phyloP scores from a whole-genome alignment of 306 rosid species.

The Carpinus fangiana region DNA sequence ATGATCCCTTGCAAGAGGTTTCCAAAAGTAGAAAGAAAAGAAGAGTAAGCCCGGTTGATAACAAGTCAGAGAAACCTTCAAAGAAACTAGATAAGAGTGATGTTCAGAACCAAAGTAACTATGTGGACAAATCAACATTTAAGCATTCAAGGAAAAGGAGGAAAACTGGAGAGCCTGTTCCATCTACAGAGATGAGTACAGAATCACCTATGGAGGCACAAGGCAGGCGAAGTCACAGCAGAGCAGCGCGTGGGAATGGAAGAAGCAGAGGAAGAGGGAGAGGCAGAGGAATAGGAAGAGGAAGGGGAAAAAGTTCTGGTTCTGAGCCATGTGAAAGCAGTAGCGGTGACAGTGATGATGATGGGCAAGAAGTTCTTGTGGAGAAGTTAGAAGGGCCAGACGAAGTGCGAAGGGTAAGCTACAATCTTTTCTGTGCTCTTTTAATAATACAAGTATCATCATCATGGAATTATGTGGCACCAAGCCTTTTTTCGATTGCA shows the following conservation, averaged over 20 bases:
- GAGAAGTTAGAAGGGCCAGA: constrained; percentile 33
- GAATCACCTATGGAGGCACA: constrained; percentile 29
- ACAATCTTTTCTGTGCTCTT: constrained; percentile 7
- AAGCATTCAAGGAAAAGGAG: constrained; percentile 59
- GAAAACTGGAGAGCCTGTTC: constrained; percentile 34
- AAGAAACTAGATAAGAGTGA: constrained; percentile 36
- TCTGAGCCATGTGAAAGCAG: constrained; percentile 38
- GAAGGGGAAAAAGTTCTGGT: constrained; percentile 43
- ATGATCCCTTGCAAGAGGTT: constrained; percentile 39
- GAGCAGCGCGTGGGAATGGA: constrained; percentile 33
- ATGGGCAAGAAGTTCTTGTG: constrained; percentile 35
- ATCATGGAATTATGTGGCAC: neutral
- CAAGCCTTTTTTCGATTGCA: neutral
- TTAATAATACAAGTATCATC: constrained; percentile 9
- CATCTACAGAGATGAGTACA: constrained; percentile 30
- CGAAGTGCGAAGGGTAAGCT: constrained; percentile 66
- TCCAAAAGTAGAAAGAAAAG: constrained; percentile 35
- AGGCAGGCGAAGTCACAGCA: constrained; percentile 33
- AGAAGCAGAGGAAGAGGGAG: constrained; percentile 44
- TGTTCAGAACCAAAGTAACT: constrained; percentile 18
- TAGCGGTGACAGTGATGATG: constrained; percentile 39
- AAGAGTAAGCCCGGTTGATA: constrained; percentile 34
- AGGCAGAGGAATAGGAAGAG: constrained; percentile 40
- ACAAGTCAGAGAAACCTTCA: constrained; percentile 35
- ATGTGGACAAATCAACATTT: constrained; percentile 32